phyloP scores from a whole-genome alignment of 768 basidiomycete genomes.

The Russula foetens region DNA sequence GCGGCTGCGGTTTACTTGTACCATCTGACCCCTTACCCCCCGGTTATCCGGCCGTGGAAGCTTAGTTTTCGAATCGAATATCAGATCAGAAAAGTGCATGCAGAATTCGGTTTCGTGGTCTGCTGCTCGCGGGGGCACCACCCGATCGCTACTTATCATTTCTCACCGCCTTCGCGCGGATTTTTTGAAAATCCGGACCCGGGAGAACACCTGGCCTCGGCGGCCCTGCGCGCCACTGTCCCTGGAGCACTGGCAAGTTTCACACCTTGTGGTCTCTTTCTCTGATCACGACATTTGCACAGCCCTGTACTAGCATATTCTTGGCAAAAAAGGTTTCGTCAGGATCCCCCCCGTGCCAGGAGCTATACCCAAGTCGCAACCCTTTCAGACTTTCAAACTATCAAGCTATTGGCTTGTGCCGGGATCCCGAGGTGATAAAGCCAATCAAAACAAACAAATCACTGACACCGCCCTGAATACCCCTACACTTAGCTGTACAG shows the following conservation, averaged over 20 bases:
- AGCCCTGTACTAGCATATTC: background rate
- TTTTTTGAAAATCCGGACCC: background rate
- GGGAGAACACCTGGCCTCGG: background rate
- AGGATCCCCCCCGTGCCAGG: background rate
- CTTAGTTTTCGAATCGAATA: slow-evolving; percentile 9
- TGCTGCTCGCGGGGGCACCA: no score
- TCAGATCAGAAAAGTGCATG: slow-evolving; percentile 8
- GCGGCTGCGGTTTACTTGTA: background rate
- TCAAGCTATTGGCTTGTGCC: slow-evolving; percentile 1
- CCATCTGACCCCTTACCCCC: slow-evolving; percentile 11
- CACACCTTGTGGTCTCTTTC: background rate
- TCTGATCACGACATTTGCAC: background rate
- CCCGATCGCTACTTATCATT: background rate
- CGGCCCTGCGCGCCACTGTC: background rate
- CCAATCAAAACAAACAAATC: background rate
- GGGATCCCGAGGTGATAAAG: background rate
- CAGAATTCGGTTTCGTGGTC: background rate
- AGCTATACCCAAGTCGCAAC: background rate
- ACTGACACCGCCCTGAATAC: background rate
- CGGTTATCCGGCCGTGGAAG: background rate
- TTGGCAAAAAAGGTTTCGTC: background rate
- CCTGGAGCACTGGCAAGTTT: background rate
- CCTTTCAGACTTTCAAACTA: background rate
- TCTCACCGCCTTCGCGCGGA: background rate
- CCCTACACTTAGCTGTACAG: background rate